Percentiles rank a stretch among this genome's conserved stretches.
Conservation (phyloP, 192 early-diverging fungal species). For the Allomyces macrogynus region DNA sequence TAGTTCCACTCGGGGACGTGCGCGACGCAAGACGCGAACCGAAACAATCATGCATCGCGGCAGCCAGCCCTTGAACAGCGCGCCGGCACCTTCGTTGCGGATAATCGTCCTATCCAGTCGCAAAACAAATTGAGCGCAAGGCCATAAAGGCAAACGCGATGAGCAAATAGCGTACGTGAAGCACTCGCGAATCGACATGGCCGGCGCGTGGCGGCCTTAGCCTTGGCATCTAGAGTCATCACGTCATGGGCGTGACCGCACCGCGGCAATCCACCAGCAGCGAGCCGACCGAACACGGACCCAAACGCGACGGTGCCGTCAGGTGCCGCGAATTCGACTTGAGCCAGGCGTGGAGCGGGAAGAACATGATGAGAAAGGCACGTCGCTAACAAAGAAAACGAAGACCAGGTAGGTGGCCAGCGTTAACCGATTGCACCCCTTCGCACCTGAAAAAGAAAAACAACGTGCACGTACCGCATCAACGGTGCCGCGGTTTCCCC, state of each 20-base stretch:
- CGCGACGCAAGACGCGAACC: constrained; percentile 30
- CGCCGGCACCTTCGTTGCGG: constrained; percentile 19
- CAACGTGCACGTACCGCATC: constrained; percentile 1
- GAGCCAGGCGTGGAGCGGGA: constrained; percentile 21
- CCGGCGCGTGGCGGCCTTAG: constrained; percentile 12
- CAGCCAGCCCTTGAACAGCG: constrained; percentile 33
- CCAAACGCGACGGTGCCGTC: constrained; percentile 23
- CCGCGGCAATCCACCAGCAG: constrained; percentile 19
- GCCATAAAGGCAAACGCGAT: too few relatives aligned
- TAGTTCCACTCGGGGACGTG: too few relatives aligned
- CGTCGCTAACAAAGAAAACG: constrained; percentile 10
- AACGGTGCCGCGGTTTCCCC: constrained; percentile 20
- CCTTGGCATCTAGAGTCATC: constrained; percentile 29
- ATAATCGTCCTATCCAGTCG: constrained; percentile 11
- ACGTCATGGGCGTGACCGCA: constrained; percentile 23
- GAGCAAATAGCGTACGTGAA: constrained; percentile 10
- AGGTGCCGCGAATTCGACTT: constrained; percentile 14
- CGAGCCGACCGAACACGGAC: constrained; percentile 24
- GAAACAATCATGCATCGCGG: constrained; percentile 30
- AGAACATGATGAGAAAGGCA: constrained; percentile 32
- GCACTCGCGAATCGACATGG: constrained; percentile 20
- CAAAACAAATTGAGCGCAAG: too few relatives aligned
- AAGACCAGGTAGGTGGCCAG: too few relatives aligned
- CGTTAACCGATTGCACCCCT: too few relatives aligned
- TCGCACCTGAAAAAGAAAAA: neutral